Conservation (phyloP, 805 yeast genomes). For the Hanseniaspora opuntiae region DNA sequence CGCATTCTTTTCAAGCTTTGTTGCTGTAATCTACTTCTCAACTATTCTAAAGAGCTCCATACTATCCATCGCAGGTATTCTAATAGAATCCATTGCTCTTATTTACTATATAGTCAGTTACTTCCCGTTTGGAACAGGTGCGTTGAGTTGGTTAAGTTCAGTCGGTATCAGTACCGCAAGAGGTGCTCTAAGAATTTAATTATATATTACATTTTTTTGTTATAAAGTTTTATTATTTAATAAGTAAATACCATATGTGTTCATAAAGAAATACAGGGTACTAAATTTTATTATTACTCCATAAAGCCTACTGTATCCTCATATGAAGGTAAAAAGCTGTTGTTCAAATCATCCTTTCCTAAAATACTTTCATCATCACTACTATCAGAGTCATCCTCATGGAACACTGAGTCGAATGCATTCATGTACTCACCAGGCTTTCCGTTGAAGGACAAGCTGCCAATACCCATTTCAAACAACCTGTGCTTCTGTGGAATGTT, state of each 20-base stretch:
- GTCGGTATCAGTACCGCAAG: slow-evolving; percentile 46
- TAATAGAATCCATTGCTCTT: slow-evolving; percentile 74
- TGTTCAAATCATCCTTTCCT: neutral
- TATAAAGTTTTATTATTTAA: too few species aligned
- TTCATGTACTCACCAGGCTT: neutral
- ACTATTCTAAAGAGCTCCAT: slow-evolving; percentile 54
- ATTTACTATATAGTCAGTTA: slow-evolving; percentile 80
- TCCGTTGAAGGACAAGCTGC: neutral
- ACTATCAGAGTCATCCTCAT: neutral
- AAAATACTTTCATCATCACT: slow-evolving; percentile 1
- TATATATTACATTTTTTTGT: neutral
- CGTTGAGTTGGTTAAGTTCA: slow-evolving; percentile 43
- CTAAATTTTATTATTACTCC: neutral
- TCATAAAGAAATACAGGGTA: too few species aligned
- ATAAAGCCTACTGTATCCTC: slow-evolving; percentile 1
- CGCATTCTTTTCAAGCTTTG: slow-evolving; percentile 68
- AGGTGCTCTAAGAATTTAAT: slow-evolving; percentile 25
- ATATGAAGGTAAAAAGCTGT: slow-evolving; percentile 1
- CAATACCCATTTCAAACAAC: neutral
- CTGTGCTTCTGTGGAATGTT: neutral
- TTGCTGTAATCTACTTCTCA: slow-evolving; percentile 66
- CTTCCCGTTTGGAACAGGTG: slow-evolving; percentile 89
- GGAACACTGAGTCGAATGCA: neutral
- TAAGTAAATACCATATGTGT: too few species aligned
- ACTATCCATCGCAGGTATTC: slow-evolving; percentile 60